A percentile compares a stretch with the other conserved stretches of the same genome.
These are phyloP conservation scores for Agrocybe chaxingu DNA, from an alignment of 768 basidiomycete genomes.

Conservation along the genomic window DNA sequence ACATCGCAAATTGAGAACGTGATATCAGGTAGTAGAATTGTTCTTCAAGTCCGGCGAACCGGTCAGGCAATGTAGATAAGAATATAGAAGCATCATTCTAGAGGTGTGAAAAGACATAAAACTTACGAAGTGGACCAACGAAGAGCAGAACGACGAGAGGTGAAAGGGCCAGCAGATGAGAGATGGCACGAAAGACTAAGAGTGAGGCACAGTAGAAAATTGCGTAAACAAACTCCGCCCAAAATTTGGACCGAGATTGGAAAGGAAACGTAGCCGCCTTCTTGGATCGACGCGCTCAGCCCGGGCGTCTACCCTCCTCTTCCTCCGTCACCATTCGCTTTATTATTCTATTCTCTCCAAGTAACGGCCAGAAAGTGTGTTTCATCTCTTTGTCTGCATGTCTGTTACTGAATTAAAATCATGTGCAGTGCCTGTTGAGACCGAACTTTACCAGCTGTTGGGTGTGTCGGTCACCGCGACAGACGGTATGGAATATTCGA, in stretches of 20 bases:
- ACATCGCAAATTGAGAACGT: conserved; percentile 7
- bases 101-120: conserved; percentile 3
- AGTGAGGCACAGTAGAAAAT: neutral
- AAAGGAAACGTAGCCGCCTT: conserved; percentile 3
- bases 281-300: neutral
- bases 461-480: conserved; percentile 68
- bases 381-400: neutral
- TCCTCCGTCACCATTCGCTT: neutral
- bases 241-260: conserved; percentile 18
- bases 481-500: conserved; percentile 49
- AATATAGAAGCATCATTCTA: conserved; percentile 50
- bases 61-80: conserved; percentile 95
- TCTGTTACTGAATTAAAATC: neutral
- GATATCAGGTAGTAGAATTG: conserved; percentile 25
- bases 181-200: neutral
- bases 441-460: conserved; percentile 83
- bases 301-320: neutral
- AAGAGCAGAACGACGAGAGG: neutral
- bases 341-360: neutral
- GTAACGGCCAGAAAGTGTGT: neutral
- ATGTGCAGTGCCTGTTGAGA: conserved; percentile 64
- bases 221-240: conserved; percentile 27
- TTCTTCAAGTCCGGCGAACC: conserved; percentile 52
- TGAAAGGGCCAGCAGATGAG: neutral
- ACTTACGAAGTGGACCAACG: conserved; percentile 15